A percentile compares a stretch with the other conserved stretches of the same genome.
Conservation (phyloP, 2,329 filamentous ascomycete species). For the Hymenoscyphus linearis region DNA sequence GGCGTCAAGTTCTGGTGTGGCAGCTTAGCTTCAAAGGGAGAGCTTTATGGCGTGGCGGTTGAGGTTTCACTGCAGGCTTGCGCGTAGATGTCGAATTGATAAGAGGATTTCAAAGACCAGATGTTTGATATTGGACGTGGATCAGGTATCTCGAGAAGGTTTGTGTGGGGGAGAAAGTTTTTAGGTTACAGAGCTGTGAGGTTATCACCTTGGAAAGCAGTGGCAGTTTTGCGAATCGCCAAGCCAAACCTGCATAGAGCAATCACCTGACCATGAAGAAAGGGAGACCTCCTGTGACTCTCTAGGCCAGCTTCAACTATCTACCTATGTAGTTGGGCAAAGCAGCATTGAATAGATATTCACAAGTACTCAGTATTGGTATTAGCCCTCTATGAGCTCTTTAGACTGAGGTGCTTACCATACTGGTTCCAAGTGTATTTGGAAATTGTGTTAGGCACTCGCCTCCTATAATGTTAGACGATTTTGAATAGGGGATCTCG, state of each 20-base stretch:
- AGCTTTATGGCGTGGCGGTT: not conserved
- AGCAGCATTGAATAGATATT: too few species aligned
- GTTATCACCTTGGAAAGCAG: not conserved
- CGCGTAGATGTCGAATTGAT: slow-evolving; percentile 19
- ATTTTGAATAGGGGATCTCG: too few species aligned
- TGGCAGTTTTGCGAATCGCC: not conserved
- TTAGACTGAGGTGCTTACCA: too few species aligned
- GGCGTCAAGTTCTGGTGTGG: slow-evolving; percentile 5
- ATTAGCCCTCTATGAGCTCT: too few species aligned
- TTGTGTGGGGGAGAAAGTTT: slow-evolving; percentile 16
- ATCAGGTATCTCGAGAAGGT: slow-evolving; percentile 8
- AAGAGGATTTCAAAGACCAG: slow-evolving; percentile 4
- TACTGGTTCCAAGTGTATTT: too few species aligned
- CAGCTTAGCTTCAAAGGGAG: not conserved
- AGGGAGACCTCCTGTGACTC: too few species aligned
- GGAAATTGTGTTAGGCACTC: too few species aligned
- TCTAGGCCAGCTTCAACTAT: too few species aligned
- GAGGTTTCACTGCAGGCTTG: slow-evolving; percentile 9
- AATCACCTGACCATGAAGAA: not conserved
- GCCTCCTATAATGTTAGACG: too few species aligned
- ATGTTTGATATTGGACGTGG: slow-evolving; percentile 6
- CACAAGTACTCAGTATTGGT: too few species aligned
- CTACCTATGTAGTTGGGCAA: not conserved
- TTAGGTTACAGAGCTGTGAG: slow-evolving; percentile 2
- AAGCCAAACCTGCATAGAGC: not conserved